Evolutionary conservation across 140 eudicot species (phyloP), one percentile per base, ranked within the genome.

Genomic region (Bidens hawaiensis): DNA sequence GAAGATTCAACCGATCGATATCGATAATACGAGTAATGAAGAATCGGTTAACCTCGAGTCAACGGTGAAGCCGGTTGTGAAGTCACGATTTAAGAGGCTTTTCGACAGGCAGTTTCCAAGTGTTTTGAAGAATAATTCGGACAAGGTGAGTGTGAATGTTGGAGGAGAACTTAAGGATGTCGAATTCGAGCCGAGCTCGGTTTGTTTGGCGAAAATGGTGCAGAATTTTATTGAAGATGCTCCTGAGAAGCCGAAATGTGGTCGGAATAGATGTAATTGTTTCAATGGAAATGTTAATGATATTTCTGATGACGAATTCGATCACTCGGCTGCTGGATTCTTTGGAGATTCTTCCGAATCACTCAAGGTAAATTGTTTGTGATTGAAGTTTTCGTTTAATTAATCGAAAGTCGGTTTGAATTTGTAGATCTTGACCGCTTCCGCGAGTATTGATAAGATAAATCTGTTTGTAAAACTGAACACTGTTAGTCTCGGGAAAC

Each of bases 1-100:
- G 95, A 89, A 88, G 79, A 75, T 89, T 73, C 95, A 86, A 60
- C 97, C 97, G 61, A 81, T 89, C 62, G 93, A 83, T 62, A 67
- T 48, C 26, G 76, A 64, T 49, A n/a, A n/a, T n/a, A n/a, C n/a
- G n/a, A 34, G 75, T 10, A 55, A 45, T 15, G 57, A 64, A 48
- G 94, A 82, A 26, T 66, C 86, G 18, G 54, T 82, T 60, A 46
- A 51, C 8, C 53, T 0, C 60, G 94, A 88, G 48, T 68, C 77
- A 28, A 40, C 73, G 59, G 69, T 42, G 34, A 78, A 81, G 76
- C 95, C 96, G 31, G 89, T 81, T 64, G 19, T 77, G 69, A 89
- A 79, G 68, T 89, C 94, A 59, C 77, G 97, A 57, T 68, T 89
- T 24, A 86, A 77, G 74, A 54, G 94, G 62, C 87, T 89, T 4